Evolutionary conservation across 148 eudicot genomes (phyloP).

Genomic region (Euryodendron excelsum): DNA sequence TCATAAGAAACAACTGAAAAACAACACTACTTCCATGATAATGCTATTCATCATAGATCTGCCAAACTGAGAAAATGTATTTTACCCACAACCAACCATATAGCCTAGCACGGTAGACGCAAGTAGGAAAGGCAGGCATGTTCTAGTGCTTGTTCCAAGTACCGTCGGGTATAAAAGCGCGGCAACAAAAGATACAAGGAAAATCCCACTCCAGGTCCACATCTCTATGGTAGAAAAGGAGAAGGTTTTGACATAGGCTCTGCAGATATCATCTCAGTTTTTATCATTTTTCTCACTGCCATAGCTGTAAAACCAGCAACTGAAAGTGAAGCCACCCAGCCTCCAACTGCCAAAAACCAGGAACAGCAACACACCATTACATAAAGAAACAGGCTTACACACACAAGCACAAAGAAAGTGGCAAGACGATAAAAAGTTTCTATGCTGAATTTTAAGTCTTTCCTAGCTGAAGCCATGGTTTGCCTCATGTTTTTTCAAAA

Average conservation of each 20-base stretch:
- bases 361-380: background rate
- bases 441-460: no score
- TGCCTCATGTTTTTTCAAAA: no score
- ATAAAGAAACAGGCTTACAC: background rate
- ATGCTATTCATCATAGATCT: no score
- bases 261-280: conserved; percentile 86
- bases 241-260: conserved; percentile 96
- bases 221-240: conserved; percentile 67
- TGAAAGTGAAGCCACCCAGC: conserved; percentile 93
- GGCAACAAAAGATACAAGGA: conserved; percentile 55
- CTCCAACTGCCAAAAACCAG: conserved; percentile 61
- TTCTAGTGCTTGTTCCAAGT: conserved; percentile 78
- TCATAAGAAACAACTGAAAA: background rate
- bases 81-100: conserved; percentile 88
- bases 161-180: conserved; percentile 62
- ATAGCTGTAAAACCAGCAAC: conserved; percentile 92
- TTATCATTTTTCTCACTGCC: conserved; percentile 79
- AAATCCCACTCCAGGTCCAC: conserved; percentile 72
- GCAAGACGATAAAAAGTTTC: background rate
- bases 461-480: no score
- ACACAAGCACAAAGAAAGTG: background rate
- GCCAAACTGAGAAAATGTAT: conserved; percentile 13
- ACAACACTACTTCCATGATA: no score
- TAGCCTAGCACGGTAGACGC: conserved; percentile 90
- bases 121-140: conserved; percentile 91